A percentile compares a stretch with the other conserved stretches of the same genome.
Conservation (phyloP, 1,284 basidiomycete genomes). For the Fomitiporia mediterranea region DNA sequence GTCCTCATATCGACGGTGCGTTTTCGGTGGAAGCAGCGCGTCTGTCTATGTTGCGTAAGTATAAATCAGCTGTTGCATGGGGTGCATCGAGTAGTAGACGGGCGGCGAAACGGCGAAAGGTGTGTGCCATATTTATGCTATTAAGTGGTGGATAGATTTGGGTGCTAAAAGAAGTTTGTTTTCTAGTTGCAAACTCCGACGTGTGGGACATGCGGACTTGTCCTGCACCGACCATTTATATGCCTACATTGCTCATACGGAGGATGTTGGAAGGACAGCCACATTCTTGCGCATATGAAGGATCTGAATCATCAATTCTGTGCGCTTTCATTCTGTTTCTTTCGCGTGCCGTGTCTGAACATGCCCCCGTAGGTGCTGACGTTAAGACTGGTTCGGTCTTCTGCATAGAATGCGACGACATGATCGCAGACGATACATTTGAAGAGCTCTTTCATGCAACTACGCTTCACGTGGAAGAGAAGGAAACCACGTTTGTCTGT, state of each 20-base stretch:
- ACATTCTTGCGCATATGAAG: conserved; percentile 52
- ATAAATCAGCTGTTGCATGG: conserved; percentile 38
- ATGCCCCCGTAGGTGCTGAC: conserved; percentile 49
- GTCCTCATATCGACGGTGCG: conserved; percentile 36
- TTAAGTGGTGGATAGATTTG: background rate
- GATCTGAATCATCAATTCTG: conserved; percentile 62
- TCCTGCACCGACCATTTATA: conserved; percentile 68
- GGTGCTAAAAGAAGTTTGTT: conserved; percentile 26
- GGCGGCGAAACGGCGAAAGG: conserved; percentile 44
- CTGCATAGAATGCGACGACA: conserved; percentile 56
- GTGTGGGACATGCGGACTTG: conserved; percentile 58
- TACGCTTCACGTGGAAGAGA: conserved; percentile 46
- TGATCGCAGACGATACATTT: conserved; percentile 46
- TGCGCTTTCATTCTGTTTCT: conserved; percentile 37
- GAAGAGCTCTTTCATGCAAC: conserved; percentile 36
- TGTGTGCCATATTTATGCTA: conserved; percentile 21
- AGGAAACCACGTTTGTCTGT: conserved; percentile 45
- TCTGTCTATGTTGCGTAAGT: conserved; percentile 32
- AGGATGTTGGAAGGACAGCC: conserved; percentile 66
- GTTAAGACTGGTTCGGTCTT: conserved; percentile 53
- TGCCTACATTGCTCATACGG: conserved; percentile 75
- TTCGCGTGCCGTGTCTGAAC: background rate
- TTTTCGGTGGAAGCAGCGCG: conserved; percentile 29
- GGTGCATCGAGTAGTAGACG: conserved; percentile 29
- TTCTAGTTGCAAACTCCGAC: conserved; percentile 43